Evolutionary conservation across 2,329 filamentous ascomycete species (phyloP), one percentile per base, ranked within the genome.

Genomic region (Colletotrichum siamense): DNA sequence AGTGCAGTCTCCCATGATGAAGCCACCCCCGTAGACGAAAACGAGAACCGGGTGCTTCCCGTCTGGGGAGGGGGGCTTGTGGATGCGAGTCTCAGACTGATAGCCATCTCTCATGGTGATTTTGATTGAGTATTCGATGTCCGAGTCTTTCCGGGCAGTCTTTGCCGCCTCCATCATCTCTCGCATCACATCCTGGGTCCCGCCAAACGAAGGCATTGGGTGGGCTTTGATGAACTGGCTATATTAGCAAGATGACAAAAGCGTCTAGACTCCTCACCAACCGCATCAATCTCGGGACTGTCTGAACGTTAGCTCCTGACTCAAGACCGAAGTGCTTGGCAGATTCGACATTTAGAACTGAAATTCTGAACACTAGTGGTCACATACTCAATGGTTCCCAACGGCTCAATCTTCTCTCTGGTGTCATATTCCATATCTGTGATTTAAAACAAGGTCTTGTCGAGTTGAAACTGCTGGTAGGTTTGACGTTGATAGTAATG

Each of bases 21-120:
- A 69, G 36, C 71, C 69, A 18, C 75, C 72, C 15, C 75, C 75
- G 22, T 71, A 62, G 24, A 78, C n/a, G n/a, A 75, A 26, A 2
- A 78, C 66, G 8, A 77, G 39, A 12, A 78, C 28, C 9, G 69
- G 69, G n/a, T 63, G 24, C 24, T 49, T 18, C 4, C 44, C 69
- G 4, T 49, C n/a, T 7, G 64, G 44, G 0, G 59, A 62, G 12
- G 16, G 9, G 10, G 59, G 59, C 32, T 62, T 62, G 0, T 62
- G 59, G 7, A 34, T 62, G n/a, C 28, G 59, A 6, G 30, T 62
- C 18, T 62, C 59, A 4, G 59, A 62, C 28, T 62, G 30, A 1
- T 24, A 62, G 28, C 59, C 30, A n/a, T 62, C 59, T 2, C 59
- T 34, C 59, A 62, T 62, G 18, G 59, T 3, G 3, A 62, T 62